Base-by-base conservation (phyloP, 495 filamentous ascomycete species). In the Daldinia loculata region DNA sequence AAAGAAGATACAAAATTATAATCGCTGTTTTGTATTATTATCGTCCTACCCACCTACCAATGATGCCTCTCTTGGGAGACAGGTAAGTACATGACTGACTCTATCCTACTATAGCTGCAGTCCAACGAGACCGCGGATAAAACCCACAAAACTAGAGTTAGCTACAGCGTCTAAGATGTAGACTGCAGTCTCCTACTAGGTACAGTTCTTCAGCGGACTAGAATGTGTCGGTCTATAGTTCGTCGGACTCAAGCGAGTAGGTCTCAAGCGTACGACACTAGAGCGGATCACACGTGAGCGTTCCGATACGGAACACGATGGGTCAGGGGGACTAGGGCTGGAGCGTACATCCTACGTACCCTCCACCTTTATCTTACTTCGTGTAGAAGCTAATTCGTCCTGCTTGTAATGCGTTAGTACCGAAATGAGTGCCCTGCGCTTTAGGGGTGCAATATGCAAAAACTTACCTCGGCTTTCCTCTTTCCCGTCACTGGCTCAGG, bases 401-500 rank as follows among this genome's bases (percentile, higher is more conserved):
- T 77, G 74, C 68, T 77, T 74, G 55, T 58, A 32, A 63, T 43
- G 41, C 60, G 69, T 77, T 76, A 77, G 75, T 66, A 56, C 57
- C 38, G 24, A 38, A 12, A 27, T 17, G 15, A 43, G 51, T 14
- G 14, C 4, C 15, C 7, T 17, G 6, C 22, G 36, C 27, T 34
- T 67, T 5, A 24, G 19, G 9, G 12, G n/a, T 15, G 32, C 6
- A 14, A 38, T 36, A 17, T 56, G 29, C 48, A 27, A 63, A 14
- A 63, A 78, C 88, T 81, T 70, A 89, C 89, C 83, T 92, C 90
- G 57, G 89, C 89, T 76, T 94, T 94, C 36, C 91, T 82, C 81
- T 95, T 95, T 39, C 91, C 91, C 61, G 93, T 78, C 27, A 92
- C 84, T 19, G 87, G 86, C 72, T 91, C 90, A 0, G 90, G 89